Base-by-base conservation (phyloP, 164 flowering plant species). In the Vitis rupestris region DNA sequence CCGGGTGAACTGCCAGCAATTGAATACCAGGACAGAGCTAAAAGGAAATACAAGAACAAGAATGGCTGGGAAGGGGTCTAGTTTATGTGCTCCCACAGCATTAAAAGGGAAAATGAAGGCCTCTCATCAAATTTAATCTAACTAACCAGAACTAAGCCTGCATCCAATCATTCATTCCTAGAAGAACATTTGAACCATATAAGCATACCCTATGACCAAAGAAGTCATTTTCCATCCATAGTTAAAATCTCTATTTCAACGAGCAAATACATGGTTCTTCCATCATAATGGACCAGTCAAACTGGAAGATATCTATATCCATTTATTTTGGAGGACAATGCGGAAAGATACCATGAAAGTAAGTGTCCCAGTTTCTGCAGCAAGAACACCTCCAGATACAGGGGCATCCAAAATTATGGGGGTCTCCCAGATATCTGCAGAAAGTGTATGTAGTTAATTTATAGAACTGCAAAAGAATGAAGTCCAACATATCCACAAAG, bases 321-420 rank as follows among this genome's bases (percentile, higher is more conserved):
- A 70, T 52, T 19, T 37, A 49, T 10, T 60, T 56, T 29, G 44
- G 63, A 50, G 48, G 19, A 63, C 17, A 72, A 66, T 16, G n/a
- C 10, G 61, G 59, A 61, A 56, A n/a, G 52, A 76, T 80, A 93
- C 98, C 95, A 93, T 93, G 81, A 93, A 93, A 67, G 98, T 93
- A 51, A 93, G 94, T n/a, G 89, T 82, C 63, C 89, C 93, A 70
- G 88, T 84, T 80, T 91, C 96, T 53, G 98, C 98, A 79, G 97
- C 93, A 73, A 85, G 83, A 77, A 90, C 86, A 76, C 98, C 97
- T 76, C 98, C 98, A 70, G 98, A 94, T 8, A 94, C 98, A 70
- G 97, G 97, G 74, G 98, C 98, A 89, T 94, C 98, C 83, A 94
- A 74, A 94, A 88, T 89, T 59, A 84, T 71, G 69, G 96, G 92